These are phyloP conservation scores for Avena insularis DNA, from an alignment of 176 grass and related monocot genomes.

Conservation along the genomic window DNA sequence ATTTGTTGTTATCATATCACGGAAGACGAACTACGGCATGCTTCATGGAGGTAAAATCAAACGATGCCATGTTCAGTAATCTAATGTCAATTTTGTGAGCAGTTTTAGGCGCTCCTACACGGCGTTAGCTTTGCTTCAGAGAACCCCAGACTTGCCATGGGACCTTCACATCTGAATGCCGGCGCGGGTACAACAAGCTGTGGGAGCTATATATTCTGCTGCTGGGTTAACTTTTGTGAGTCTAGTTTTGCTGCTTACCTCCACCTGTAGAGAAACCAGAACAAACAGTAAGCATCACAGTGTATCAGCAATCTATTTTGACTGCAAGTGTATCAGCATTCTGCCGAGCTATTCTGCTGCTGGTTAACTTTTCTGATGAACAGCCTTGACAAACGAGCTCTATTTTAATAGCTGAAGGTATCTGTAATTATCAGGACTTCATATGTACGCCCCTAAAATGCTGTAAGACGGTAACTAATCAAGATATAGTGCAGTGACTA, in stretches of 20 bases:
- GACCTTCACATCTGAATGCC: conserved; percentile 29
- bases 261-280: conserved; percentile 24
- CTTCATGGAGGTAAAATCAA: conserved; percentile 31
- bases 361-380: background rate
- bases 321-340: no score
- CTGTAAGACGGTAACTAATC: background rate
- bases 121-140: conserved; percentile 12
- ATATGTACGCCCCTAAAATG: background rate
- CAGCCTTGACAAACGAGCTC: background rate
- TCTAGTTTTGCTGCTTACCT: conserved; percentile 24
- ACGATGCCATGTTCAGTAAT: conserved; percentile 20
- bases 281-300: conserved; percentile 12
- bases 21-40: conserved; percentile 29
- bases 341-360: background rate
- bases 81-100: conserved; percentile 34
- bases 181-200: background rate
- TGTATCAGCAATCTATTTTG: background rate
- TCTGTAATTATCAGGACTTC: background rate
- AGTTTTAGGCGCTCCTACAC: background rate
- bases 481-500: background rate
- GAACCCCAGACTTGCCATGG: conserved; percentile 8
- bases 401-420: background rate
- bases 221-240: conserved; percentile 21
- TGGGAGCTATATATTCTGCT: conserved; percentile 31
- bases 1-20: background rate